Base-by-base conservation (phyloP, 768 basidiomycete species). In the Fomitopsis pulvina region DNA sequence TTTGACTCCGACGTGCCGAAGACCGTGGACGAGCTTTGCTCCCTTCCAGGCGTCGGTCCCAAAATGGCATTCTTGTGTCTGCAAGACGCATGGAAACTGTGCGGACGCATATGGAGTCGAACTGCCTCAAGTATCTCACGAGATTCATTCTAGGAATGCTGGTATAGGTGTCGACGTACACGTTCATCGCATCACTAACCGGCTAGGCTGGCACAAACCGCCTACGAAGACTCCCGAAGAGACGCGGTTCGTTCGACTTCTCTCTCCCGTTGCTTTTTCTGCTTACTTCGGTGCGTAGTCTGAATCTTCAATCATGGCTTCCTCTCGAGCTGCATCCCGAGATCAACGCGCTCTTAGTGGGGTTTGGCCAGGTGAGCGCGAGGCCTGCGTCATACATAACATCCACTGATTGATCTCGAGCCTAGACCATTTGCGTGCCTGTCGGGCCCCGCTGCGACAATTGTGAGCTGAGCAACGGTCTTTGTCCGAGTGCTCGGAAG, bases 131-230 rank as follows among this genome's bases (percentile, higher is more conserved):
- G 16, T 62, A 24, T 51, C 25, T 42, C 9, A 6, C 14, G 12
- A 26, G 14, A 11, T 26, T 28, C 25, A 24, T 28, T 9, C 5
- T 60, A 92, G 88, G 40, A 91, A 92, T 58, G 72, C 77, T 22
- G 95, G 95, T 1, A 94, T 97, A 28, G 95, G 94, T 0, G 95
- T 98, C 0, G 95, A 99, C 57, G 87, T 92, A 0, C 95, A 99
- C 64, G 93, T 97, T 5, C 93, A 97, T 57, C 74, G 95, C 5
- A 97, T 99, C 48, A 93, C 93, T 24, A 94, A 98, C 57, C 74
- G 92, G 14, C 67, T 99, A 1, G 83, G 88, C 34, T 99, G 95
- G 95, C 95, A 98, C 66, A 79, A 80, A 52, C 81, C 78, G 2
- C 81, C 81, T 7, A 94, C 93, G 1, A 88, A 84, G 60, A 86